Base-by-base conservation (phyloP, 495 filamentous ascomycete genomes). In the Tuber magnatum region DNA sequence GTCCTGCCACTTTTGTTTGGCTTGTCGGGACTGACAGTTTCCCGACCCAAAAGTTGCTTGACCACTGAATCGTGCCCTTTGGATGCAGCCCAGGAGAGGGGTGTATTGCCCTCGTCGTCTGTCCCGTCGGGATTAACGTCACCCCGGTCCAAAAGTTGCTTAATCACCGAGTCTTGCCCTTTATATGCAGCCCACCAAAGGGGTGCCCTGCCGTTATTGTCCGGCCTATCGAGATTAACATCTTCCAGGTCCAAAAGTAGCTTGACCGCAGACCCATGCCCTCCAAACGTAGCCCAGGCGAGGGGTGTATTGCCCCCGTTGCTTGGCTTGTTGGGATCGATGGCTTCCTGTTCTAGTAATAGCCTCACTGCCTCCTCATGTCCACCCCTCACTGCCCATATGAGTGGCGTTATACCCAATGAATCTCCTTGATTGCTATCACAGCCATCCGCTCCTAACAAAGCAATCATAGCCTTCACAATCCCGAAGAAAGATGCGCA, bases 11-110 rank as follows among this genome's bases (percentile, higher is more conserved):
- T 16, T 18, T 28, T 72, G 24, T 85, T 74, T 68, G 68, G 79
- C 61, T 68, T 69, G 44, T 81, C 61, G 5, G 68, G 69, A 16
- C 71, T 42, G 20, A 77, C 74, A 41, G 72, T 78, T 41, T 74
- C 56, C 14, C 48, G 74, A 7, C 69, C 73, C 28, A 84, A 71
- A 8, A 85, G 73, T 16, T 82, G 71, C 61, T 71, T 70, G 32
- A 82, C 80, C 1, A 83, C 77, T 18, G 68, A 70, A 44, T 80
- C 72, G 44, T 82, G 75, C n/a, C 82, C 82, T 28, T 74, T 74
- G 41, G 73, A 46, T 46, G 81, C 81, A 16, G 83, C 83, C 75
- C 72, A 78, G 16, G 75, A 83, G 6, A 84, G 78, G 41, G 83
- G 80, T 42, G 83, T 79, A 48, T 73, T 76, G 28, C 76, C 75